phyloP scores from a whole-genome alignment of 23 red algal genomes.

The Agarophyton chilense region DNA sequence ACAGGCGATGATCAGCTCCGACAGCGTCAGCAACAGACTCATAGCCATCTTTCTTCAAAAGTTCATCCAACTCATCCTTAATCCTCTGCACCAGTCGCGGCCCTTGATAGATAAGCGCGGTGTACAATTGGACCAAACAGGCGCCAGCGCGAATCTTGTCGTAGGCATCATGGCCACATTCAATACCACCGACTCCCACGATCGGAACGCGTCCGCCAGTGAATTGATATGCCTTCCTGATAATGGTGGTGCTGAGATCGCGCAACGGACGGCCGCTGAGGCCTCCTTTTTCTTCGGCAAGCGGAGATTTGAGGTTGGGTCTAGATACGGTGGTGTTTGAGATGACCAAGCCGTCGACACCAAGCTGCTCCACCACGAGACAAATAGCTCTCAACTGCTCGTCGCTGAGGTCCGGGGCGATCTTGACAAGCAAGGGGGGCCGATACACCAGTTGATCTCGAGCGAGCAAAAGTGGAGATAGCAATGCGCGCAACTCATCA shows the following conservation, averaged over 20 bases:
- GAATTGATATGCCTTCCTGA: conserved; percentile 60
- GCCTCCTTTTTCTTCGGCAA: conserved; percentile 63
- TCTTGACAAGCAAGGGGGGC: conserved; percentile 90
- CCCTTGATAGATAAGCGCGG: conserved; percentile 81
- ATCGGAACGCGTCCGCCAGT: conserved; percentile 74
- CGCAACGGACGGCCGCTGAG: conserved; percentile 80
- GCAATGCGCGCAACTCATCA: conserved; percentile 38
- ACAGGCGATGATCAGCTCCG: conserved; percentile 66
- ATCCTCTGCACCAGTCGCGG: conserved; percentile 76
- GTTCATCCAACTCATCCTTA: conserved; percentile 77
- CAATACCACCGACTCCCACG: conserved; percentile 88
- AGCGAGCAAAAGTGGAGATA: conserved; percentile 59
- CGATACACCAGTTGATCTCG: conserved; percentile 68
- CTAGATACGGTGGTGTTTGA: conserved; percentile 84
- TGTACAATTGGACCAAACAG: conserved; percentile 91
- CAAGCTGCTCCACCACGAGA: conserved; percentile 44
- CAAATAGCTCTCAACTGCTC: conserved; percentile 76
- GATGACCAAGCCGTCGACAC: conserved; percentile 92
- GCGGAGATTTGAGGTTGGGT: conserved; percentile 21
- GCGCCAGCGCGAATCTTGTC: conserved; percentile 95
- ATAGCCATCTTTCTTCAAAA: conserved; percentile 87
- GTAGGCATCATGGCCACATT: conserved; percentile 86
- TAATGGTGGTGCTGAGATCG: conserved; percentile 56
- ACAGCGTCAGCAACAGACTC: conserved; percentile 79
- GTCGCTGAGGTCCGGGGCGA: conserved; percentile 87